These are phyloP conservation scores for Rhinocladiella similis DNA, from an alignment of 2,329 filamentous ascomycete genomes.

Conservation along the genomic window DNA sequence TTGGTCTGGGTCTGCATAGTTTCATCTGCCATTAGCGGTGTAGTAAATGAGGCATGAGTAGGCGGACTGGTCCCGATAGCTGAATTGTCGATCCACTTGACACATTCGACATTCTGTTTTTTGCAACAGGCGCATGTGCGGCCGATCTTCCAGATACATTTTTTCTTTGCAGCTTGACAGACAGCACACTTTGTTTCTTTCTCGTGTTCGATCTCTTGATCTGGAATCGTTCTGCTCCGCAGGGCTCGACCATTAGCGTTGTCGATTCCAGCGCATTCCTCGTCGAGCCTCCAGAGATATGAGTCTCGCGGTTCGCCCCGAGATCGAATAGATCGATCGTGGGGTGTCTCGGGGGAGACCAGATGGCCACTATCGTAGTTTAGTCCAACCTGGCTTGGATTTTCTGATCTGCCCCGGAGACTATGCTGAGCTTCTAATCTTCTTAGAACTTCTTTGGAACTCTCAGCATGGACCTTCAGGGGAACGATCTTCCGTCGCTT, in stretches of 20 bases:
- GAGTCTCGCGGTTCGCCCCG: not conserved
- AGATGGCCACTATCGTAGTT: no score
- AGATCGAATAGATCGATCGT: not conserved
- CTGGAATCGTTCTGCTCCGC: slow-evolving; percentile 6
- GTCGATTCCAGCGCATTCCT: slow-evolving; percentile 15
- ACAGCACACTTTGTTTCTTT: not conserved
- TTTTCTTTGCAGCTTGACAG: slow-evolving; percentile 3
- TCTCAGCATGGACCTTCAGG: no score
- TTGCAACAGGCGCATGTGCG: slow-evolving; percentile 3
- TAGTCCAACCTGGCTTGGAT: no score
- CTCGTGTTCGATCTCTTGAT: not conserved
- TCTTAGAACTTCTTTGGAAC: no score
- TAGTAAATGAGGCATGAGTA: no score
- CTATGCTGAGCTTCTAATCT: not conserved
- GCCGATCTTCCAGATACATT: slow-evolving; percentile 1
- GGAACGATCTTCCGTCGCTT: not conserved
- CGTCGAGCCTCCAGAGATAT: slow-evolving; percentile 10
- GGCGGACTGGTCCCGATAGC: no score
- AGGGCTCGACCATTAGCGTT: slow-evolving; percentile 10
- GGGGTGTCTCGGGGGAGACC: not conserved
- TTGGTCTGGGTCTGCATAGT: no score
- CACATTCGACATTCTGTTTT: not conserved
- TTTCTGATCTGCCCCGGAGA: no score
- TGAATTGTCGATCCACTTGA: no score
- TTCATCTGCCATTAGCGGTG: no score